Percentiles rank a stretch among this genome's conserved stretches.
Conservation (phyloP, 106 monocot species). For the Apostasia shenzhenica region DNA sequence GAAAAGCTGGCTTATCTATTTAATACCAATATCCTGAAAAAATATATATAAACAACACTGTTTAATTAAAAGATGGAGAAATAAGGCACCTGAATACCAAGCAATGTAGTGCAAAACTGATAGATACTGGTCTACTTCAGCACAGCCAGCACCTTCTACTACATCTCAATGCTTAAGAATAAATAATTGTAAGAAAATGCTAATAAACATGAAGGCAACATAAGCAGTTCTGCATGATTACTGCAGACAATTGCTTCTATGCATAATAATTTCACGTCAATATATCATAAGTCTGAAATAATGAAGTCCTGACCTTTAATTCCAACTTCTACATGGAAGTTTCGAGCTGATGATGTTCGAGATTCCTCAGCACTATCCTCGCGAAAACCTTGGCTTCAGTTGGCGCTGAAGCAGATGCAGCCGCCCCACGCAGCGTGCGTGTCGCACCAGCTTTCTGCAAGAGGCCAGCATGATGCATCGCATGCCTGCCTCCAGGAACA, state of each 20-base stretch:
- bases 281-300: not conserved
- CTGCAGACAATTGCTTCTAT: not conserved
- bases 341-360: constrained; percentile 65
- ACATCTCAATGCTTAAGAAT: constrained; percentile 12
- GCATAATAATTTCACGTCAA: not conserved
- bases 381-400: constrained; percentile 86
- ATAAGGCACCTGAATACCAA: no score
- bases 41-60: no score
- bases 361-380: constrained; percentile 72
- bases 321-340: constrained; percentile 18
- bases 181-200: not conserved
- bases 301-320: not conserved
- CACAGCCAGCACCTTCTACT: constrained; percentile 27
- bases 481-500: constrained; percentile 81
- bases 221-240: not conserved
- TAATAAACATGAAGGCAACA: not conserved
- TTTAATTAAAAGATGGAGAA: no score
- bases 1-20: no score
- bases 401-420: constrained; percentile 61
- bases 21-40: no score
- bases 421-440: constrained; percentile 58
- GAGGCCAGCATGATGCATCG: constrained; percentile 69
- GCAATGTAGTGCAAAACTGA: constrained; percentile 17
- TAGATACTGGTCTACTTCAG: constrained; percentile 24
- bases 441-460: constrained; percentile 64